Conservation (phyloP, 1,139 yeast species). For the Blastobotrys petasosporus region DNA sequence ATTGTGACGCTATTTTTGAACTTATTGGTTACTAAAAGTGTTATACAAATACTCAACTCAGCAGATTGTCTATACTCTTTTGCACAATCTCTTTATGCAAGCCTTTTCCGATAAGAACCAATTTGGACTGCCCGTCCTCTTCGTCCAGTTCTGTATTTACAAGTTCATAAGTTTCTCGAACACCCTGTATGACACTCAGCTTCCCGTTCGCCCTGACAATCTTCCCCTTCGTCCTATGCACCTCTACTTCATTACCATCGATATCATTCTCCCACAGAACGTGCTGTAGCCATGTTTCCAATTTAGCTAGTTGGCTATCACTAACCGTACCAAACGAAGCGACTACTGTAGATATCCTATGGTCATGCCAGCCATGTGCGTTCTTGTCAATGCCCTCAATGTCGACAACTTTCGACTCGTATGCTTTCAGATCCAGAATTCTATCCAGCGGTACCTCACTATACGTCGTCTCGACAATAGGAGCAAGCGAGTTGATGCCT, state of each 20-base stretch:
- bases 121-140: slow-evolving; percentile 42
- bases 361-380: slow-evolving; percentile 23
- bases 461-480: slow-evolving; percentile 58
- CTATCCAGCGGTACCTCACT: slow-evolving; percentile 58
- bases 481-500: slow-evolving; percentile 63
- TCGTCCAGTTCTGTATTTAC: slow-evolving; percentile 45
- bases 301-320: slow-evolving; percentile 33
- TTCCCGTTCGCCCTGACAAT: slow-evolving; percentile 43
- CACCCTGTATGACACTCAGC: slow-evolving; percentile 74
- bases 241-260: slow-evolving; percentile 43
- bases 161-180: slow-evolving; percentile 83
- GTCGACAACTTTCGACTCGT: slow-evolving; percentile 39
- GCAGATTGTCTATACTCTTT: slow-evolving; percentile 3
- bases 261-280: slow-evolving; percentile 60
- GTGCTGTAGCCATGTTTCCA: slow-evolving; percentile 59
- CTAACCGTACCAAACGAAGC: slow-evolving; percentile 47
- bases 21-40: no score
- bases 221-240: slow-evolving; percentile 81
- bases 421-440: slow-evolving; percentile 76
- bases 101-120: slow-evolving; percentile 80
- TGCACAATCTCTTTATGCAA: slow-evolving; percentile 28
- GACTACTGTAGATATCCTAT: slow-evolving; percentile 58
- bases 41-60: background rate
- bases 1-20: no score
- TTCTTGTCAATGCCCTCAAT: slow-evolving; percentile 30